Evolutionary conservation across 2,329 filamentous ascomycete genomes (phyloP).

Genomic region (Endoconidiophora laricicola): DNA sequence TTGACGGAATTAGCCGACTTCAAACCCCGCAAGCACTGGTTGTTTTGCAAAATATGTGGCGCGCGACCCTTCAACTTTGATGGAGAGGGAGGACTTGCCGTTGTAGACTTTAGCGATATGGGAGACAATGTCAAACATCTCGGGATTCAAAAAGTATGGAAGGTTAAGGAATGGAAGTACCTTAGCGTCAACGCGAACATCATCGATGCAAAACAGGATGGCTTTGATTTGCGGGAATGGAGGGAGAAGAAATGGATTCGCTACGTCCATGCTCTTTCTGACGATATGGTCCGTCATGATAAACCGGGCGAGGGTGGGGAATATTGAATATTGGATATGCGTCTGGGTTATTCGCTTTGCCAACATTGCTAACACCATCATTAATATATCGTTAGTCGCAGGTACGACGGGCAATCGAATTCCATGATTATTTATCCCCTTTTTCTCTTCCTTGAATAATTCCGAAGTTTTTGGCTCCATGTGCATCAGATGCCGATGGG

Average conservation of each 20-base stretch:
- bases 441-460: too few relatives aligned
- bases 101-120: slow-evolving; percentile 9
- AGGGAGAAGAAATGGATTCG: slow-evolving; percentile 13
- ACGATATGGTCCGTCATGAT: slow-evolving; percentile 10
- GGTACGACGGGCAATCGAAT: too few relatives aligned
- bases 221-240: slow-evolving; percentile 13
- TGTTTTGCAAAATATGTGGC: slow-evolving; percentile 21
- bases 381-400: too few relatives aligned
- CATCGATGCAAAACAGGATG: slow-evolving; percentile 11
- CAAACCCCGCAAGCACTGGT: slow-evolving; percentile 19
- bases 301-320: slow-evolving; percentile 13
- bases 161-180: slow-evolving; percentile 7
- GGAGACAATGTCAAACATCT: slow-evolving; percentile 4
- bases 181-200: slow-evolving; percentile 12
- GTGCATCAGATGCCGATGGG: too few relatives aligned
- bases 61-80: slow-evolving; percentile 23
- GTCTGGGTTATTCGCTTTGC: too few relatives aligned
- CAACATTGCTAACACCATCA: too few relatives aligned
- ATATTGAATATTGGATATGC: slow-evolving; percentile 5
- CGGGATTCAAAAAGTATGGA: slow-evolving; percentile 9
- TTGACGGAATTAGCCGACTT: slow-evolving; percentile 25
- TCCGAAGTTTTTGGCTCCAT: too few relatives aligned
- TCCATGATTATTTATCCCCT: too few relatives aligned
- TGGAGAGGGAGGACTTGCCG: slow-evolving; percentile 5
- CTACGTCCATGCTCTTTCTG: slow-evolving; percentile 13